Evolutionary conservation across 208 protist species (phyloP), one percentile per base, ranked within the genome.

Genomic region (Porcisia deanei): DNA sequence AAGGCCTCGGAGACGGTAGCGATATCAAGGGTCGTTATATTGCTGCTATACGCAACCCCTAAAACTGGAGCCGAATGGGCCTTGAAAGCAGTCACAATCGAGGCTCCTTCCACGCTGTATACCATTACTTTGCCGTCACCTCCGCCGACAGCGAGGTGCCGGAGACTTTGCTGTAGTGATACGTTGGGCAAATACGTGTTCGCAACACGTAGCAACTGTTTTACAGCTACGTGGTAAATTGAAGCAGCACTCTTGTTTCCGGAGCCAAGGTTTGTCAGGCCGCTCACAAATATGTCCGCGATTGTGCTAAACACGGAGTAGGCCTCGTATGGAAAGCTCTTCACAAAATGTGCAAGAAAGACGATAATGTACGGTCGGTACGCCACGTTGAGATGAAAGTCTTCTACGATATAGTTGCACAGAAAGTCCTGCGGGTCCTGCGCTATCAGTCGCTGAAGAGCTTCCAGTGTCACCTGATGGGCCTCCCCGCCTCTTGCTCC

Each of bases 1-100:
- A 92, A 84, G n/a, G 77, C 75, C 79, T 91, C 88, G 45, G 87
- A 76, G 14, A 97, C 73, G 34, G 88, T 88, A 34, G 90, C 91
- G 65, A 97, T 88, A 74, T 97, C 89, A 63, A 90, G 83, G 47
- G 76, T 85, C 6, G 82, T 58, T 30, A 78, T 89, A 78, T 91
- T 91, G 81, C 85, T 88, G 77, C 92, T 94, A 79, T 91, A 97
- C 25, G 93, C 77, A 54, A 95, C 86, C 16, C 81, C 81, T 39
- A 93, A 78, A 45, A 95, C 76, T 25, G 85, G 79, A 5, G 84
- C 81, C 34, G 72, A 63, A 64, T 93, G 88, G 1, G 88, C 86
- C 66, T 85, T 49, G 73, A 96, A 92, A n/a, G 82, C 80, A 8
- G 88, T 85, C 5, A 92, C 79, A 30, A 93, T 55, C 10, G 77